Conservation (phyloP, 2,329 filamentous ascomycete species). For the Nakataea oryzae region DNA sequence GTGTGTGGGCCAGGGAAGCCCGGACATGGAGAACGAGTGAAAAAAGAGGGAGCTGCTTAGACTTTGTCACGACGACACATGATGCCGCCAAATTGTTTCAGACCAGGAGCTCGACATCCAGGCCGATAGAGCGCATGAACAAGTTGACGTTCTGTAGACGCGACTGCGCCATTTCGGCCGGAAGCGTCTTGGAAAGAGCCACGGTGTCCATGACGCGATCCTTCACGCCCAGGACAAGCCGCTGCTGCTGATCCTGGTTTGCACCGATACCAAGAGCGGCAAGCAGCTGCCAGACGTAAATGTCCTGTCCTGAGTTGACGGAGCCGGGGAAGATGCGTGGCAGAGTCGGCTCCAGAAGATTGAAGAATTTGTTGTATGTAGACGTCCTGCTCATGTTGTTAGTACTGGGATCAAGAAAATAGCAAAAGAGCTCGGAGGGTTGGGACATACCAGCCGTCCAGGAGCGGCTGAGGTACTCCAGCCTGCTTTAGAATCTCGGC, state of each 20-base stretch:
- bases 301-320: constrained; percentile 83
- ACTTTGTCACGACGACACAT: neutral
- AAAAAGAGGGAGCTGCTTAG: neutral
- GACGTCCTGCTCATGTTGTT: constrained; percentile 40
- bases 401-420: neutral
- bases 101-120: constrained; percentile 73
- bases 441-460: constrained; percentile 66
- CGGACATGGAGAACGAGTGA: neutral
- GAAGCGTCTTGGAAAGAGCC: constrained; percentile 76
- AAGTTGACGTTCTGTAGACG: constrained; percentile 88
- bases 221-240: constrained; percentile 90
- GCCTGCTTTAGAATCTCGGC: constrained; percentile 88
- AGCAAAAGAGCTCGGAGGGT: no score
- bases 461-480: constrained; percentile 48
- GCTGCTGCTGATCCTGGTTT: constrained; percentile 87
- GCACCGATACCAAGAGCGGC: constrained; percentile 91
- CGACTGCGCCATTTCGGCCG: constrained; percentile 72
- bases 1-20: neutral
- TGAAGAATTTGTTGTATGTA: constrained; percentile 81
- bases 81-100: constrained; percentile 11
- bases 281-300: constrained; percentile 97
- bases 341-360: constrained; percentile 72
- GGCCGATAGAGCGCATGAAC: constrained; percentile 97
- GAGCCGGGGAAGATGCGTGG: constrained; percentile 82
- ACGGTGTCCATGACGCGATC: constrained; percentile 97